Evolutionary conservation across 768 basidiomycete genomes (phyloP).

Genomic region (Antrodiella citrinella): DNA sequence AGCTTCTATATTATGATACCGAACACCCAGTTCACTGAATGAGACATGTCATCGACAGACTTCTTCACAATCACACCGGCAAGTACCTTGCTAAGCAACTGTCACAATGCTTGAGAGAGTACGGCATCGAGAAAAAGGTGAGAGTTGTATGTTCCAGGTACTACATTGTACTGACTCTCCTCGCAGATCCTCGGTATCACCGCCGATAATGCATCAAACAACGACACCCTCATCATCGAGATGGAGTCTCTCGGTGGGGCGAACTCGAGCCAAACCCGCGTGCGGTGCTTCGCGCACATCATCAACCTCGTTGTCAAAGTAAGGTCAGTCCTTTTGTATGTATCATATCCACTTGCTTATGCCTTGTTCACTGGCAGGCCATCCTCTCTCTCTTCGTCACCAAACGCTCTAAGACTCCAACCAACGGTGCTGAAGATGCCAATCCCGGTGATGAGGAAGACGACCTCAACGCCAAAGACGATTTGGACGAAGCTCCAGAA

Average conservation of each 20-base stretch:
- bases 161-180: too few relatives aligned
- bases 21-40: too few relatives aligned
- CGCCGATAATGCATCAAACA: conserved; percentile 31
- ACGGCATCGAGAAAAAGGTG: too few relatives aligned
- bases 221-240: too few relatives aligned
- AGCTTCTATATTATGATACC: too few relatives aligned
- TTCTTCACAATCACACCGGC: too few relatives aligned
- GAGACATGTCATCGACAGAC: too few relatives aligned
- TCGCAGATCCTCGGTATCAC: conserved; percentile 28
- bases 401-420: background rate
- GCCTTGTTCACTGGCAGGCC: background rate
- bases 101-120: too few relatives aligned
- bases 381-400: background rate
- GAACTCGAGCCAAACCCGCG: conserved; percentile 18
- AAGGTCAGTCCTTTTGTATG: background rate
- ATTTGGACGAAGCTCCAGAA: conserved; percentile 9
- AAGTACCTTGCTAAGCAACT: too few relatives aligned
- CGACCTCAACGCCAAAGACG: conserved; percentile 1
- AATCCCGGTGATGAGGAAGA: background rate
- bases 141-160: too few relatives aligned
- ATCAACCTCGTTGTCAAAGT: conserved; percentile 30
- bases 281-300: conserved; percentile 31
- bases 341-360: background rate
- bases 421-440: background rate
- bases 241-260: conserved; percentile 18